These are phyloP conservation scores for Colletotrichum lini DNA, from an alignment of 2,329 filamentous ascomycete species.

Conservation along the genomic window DNA sequence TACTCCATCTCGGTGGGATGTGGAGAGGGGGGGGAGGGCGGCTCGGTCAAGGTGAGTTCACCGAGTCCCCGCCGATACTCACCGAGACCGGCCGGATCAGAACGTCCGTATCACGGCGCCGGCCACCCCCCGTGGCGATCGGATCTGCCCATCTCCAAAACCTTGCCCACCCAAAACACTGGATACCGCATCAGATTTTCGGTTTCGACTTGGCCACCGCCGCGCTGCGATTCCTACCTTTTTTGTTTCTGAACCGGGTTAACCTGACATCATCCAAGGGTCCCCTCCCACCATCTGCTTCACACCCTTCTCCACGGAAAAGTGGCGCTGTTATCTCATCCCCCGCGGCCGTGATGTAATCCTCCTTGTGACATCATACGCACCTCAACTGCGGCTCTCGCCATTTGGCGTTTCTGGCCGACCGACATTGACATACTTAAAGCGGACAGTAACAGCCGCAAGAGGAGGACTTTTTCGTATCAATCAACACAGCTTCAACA, in stretches of 20 bases:
- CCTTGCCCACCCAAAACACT: constrained; percentile 12
- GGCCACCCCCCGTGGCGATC: neutral
- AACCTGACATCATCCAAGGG: constrained; percentile 19
- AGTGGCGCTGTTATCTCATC: constrained; percentile 39
- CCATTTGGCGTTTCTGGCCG: neutral
- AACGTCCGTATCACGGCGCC: constrained; percentile 7
- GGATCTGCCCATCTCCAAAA: neutral
- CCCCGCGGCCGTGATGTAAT: constrained; percentile 28
- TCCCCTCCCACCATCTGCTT: constrained; percentile 9
- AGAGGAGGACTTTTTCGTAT: accelerated
- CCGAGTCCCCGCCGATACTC: neutral
- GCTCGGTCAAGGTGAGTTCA: too few species aligned
- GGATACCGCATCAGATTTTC: neutral
- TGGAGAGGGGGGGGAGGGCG: neutral
- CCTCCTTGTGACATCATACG: constrained; percentile 3
- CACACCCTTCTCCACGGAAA: constrained; percentile 7
- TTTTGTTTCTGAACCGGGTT: neutral
- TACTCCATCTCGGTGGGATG: constrained; percentile 2
- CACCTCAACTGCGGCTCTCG: constrained; percentile 1
- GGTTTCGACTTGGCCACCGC: constrained; percentile 9
- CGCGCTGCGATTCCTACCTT: neutral
- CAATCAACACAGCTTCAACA: neutral
- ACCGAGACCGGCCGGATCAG: neutral
- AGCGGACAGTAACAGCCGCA: neutral
- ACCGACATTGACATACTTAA: constrained; percentile 7